Evolutionary conservation across 2,329 filamentous ascomycete species (phyloP), one percentile per base, ranked within the genome.

Genomic region (Pseudopyrenochaeta lycopersici): DNA sequence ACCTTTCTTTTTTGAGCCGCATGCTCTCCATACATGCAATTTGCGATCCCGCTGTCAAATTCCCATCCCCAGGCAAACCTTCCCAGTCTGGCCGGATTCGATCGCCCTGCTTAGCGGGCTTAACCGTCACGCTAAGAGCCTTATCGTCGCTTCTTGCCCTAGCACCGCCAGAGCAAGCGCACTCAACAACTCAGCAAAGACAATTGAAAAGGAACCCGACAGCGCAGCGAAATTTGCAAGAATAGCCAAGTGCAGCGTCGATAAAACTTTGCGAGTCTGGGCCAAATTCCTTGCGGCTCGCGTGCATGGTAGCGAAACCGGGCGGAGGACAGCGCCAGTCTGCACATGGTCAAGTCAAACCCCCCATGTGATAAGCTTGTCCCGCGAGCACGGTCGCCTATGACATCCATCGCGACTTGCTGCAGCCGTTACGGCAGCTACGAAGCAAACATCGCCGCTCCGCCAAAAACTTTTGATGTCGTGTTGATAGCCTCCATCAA

Each of bases 391-490:
- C 62, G 60, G 59, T 53, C 65, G 31, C 45, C 57, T 63, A 70
- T 70, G 64, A 71, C 63, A 60, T 63, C 57, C 50, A 70, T 72
- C 65, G 65, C 59, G 62, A 71, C 62, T 70, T 68, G 68, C 64
- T 70, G 69, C 69, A 72, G 64, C 63, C 64, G 56, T 66, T 60
- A 59, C 61, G 49, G 62, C 35, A 60, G 56, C 56, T 57, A 49
- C 54, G 46, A 27, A 61, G 52, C 40, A 60, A 42, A 56, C 54
- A 50, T 60, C 60, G 56, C 60, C 55, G 56, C 60, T 52, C 47
- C 51, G 49, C 48, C 56, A 53, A 64, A 62, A 63, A 60, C 56
- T 54, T 46, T 53, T 36, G 36, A 44, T 27, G 14, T 44, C 35
- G 49, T 31, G 32, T 52, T 49, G 40, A 18, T 23, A 11, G 46